Conservation (phyloP, 2,329 filamentous ascomycete species). For the Exophiala aquamarina region DNA sequence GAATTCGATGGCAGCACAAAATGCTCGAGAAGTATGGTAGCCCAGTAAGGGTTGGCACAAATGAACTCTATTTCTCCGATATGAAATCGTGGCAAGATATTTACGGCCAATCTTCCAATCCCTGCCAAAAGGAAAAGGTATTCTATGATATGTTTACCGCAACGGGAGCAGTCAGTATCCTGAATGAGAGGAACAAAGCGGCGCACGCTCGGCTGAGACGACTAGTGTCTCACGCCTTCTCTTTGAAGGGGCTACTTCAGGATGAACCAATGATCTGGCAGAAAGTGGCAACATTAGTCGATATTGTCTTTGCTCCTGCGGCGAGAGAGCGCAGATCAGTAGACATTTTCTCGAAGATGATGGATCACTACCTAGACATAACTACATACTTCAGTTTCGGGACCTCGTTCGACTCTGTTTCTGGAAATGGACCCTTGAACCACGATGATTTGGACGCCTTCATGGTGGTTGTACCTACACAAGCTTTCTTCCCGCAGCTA, state of each 20-base stretch:
- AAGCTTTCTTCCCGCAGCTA: conserved; percentile 12
- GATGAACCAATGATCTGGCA: conserved; percentile 6
- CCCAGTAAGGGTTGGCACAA: conserved; percentile 35
- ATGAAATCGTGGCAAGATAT: conserved; percentile 36
- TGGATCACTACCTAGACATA: conserved; percentile 14
- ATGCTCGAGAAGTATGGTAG: conserved; percentile 31
- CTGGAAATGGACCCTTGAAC: conserved; percentile 1
- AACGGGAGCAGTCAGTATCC: conserved; percentile 5
- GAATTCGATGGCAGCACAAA: conserved; percentile 6
- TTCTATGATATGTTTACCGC: conserved; percentile 15
- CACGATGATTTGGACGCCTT: conserved; percentile 11
- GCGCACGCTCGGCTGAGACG: conserved; percentile 32
- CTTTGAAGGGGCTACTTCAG: conserved; percentile 21
- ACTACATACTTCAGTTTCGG: conserved; percentile 10
- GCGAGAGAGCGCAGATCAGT: conserved; percentile 3
- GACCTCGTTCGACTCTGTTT: conserved; percentile 12
- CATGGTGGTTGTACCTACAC: conserved; percentile 7
- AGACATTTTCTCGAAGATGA: conserved; percentile 6
- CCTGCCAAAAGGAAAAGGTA: conserved; percentile 12
- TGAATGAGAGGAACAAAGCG: conserved; percentile 19
- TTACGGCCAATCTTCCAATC: conserved; percentile 23
- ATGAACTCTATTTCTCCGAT: conserved; percentile 37
- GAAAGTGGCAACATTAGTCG: conserved; percentile 2
- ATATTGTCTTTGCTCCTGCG: conserved; percentile 7
- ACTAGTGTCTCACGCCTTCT: conserved; percentile 41